Conservation (phyloP, 495 filamentous ascomycete species). For the Elasticomyces elasticus region DNA sequence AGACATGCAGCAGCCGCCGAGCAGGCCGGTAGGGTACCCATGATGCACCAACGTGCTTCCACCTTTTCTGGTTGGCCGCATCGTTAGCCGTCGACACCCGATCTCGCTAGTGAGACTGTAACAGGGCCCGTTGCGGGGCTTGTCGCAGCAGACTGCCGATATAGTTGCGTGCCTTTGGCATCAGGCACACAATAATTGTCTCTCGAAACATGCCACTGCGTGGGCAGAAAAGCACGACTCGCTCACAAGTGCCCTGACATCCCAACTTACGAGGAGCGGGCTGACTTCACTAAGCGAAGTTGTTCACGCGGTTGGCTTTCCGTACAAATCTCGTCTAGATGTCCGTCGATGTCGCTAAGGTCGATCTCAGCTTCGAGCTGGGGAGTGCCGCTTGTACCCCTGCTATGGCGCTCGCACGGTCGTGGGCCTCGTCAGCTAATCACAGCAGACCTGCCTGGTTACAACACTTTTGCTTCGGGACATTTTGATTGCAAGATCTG, state of each 20-base stretch:
- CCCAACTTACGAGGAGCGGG: not conserved
- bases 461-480: constrained; percentile 1
- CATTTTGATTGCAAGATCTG: constrained; percentile 1
- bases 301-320: not conserved
- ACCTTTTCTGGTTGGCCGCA: constrained; percentile 16
- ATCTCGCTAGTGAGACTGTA: not conserved
- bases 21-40: constrained; percentile 7
- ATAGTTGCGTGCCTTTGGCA: not conserved
- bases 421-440: not conserved
- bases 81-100: constrained; percentile 4
- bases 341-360: not conserved
- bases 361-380: constrained; percentile 1
- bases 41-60: constrained; percentile 1
- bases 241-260: not conserved
- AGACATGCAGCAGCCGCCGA: constrained; percentile 21
- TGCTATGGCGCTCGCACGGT: constrained; percentile 3
- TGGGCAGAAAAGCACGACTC: no score
- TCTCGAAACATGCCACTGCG: not conserved
- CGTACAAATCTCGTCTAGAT: constrained; percentile 13
- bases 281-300: not conserved
- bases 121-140: constrained; percentile 2
- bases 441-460: not conserved
- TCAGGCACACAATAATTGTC: not conserved
- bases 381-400: constrained; percentile 3
- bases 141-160: constrained; percentile 6